Evolutionary conservation across 176 grass and related monocot genomes (phyloP).

Genomic region (Puccinellia tenuiflora): DNA sequence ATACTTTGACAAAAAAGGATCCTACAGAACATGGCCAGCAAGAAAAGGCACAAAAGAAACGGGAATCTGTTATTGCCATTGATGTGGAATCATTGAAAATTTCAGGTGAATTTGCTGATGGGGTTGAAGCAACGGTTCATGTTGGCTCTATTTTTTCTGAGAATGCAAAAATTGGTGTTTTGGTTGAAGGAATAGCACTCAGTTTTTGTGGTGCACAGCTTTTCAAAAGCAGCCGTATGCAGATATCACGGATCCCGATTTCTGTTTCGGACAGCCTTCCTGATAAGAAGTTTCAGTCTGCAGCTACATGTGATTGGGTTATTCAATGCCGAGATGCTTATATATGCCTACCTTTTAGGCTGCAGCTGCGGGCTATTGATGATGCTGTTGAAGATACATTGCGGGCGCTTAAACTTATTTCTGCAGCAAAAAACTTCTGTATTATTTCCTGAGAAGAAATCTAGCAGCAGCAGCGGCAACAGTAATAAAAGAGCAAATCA

Average conservation of each 20-base stretch:
- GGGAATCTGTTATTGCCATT: slow-evolving; percentile 81
- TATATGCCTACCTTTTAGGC: slow-evolving; percentile 87
- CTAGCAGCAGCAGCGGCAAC: slow-evolving; percentile 34
- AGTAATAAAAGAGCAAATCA: slow-evolving; percentile 73
- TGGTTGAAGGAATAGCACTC: slow-evolving; percentile 71
- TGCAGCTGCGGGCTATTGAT: slow-evolving; percentile 94
- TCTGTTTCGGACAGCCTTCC: slow-evolving; percentile 50
- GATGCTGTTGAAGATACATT: slow-evolving; percentile 95
- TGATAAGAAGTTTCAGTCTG: slow-evolving; percentile 63
- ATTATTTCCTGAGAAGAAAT: slow-evolving; percentile 77
- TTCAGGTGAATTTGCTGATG: slow-evolving; percentile 85
- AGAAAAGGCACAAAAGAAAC: slow-evolving; percentile 65
- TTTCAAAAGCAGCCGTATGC: slow-evolving; percentile 72
- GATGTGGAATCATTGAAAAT: slow-evolving; percentile 88
- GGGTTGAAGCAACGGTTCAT: slow-evolving; percentile 73
- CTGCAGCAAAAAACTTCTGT: slow-evolving; percentile 68
- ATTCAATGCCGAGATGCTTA: slow-evolving; percentile 82
- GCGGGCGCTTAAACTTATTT: slow-evolving; percentile 68
- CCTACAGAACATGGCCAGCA: slow-evolving; percentile 36
- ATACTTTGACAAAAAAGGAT: slow-evolving; percentile 39
- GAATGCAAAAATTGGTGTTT: slow-evolving; percentile 94
- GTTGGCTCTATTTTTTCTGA: slow-evolving; percentile 95
- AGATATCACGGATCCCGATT: slow-evolving; percentile 84
- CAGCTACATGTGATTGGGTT: slow-evolving; percentile 73
- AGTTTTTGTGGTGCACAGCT: slow-evolving; percentile 63